Percentiles rank a stretch among this genome's conserved stretches.
These are phyloP conservation scores for Mycotypha africana DNA, from an alignment of 371 early-diverging fungal genomes.

Conservation along the genomic window DNA sequence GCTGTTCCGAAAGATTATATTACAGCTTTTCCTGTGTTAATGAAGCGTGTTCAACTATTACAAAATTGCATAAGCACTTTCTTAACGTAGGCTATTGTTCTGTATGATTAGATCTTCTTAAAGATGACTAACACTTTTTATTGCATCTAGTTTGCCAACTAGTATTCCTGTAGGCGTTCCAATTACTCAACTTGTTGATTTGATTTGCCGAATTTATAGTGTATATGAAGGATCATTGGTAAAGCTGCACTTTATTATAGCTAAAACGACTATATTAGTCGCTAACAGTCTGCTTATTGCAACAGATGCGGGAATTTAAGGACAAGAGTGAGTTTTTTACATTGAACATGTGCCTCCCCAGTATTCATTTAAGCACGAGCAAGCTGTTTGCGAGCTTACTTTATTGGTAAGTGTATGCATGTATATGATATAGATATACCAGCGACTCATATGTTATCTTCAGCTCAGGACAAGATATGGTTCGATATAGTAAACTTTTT, in stretches of 20 bases:
- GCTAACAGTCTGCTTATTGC: too few species aligned
- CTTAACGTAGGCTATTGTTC: conserved; percentile 29
- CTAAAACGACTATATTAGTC: too few species aligned
- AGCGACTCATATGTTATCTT: neutral
- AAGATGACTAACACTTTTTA: neutral
- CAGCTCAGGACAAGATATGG: conserved; percentile 36
- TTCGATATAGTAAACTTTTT: conserved; percentile 31
- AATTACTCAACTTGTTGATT: conserved; percentile 31
- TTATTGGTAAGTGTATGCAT: conserved; percentile 27
- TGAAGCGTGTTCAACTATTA: conserved; percentile 29
- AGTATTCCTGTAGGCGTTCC: conserved; percentile 36
- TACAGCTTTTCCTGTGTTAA: conserved; percentile 32
- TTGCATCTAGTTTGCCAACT: conserved; percentile 26
- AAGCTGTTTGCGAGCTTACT: conserved; percentile 35
- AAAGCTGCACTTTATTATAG: too few species aligned
- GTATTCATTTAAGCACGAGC: conserved; percentile 32
- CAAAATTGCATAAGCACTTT: conserved; percentile 27
- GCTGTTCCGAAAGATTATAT: conserved; percentile 28
- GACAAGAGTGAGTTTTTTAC: conserved; percentile 32
- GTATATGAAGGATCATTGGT: conserved; percentile 41
- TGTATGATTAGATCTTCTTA: neutral
- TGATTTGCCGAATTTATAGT: conserved; percentile 43
- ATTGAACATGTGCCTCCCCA: conserved; percentile 36
- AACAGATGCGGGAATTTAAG: conserved; percentile 30
- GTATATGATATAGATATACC: neutral